Conservation (phyloP, 1,284 basidiomycete genomes). For the Chiua sp. region DNA sequence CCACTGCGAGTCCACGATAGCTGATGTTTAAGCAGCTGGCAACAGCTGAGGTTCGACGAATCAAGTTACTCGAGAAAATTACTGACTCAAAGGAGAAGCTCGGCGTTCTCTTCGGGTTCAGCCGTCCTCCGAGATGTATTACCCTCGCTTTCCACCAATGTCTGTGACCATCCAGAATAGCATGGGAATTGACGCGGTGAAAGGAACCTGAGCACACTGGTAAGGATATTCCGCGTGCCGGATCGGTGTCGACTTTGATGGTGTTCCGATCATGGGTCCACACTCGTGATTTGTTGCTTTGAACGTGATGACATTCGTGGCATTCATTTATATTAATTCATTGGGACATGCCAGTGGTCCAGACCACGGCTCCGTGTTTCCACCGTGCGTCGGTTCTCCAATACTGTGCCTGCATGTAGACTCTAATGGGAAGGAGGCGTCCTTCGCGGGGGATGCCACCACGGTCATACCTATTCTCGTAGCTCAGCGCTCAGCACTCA, state of each 20-base stretch:
- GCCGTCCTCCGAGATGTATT: not conserved
- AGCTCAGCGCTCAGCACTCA: not conserved
- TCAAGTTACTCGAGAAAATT: too few relatives aligned
- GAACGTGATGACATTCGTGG: not conserved
- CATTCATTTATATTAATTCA: not conserved
- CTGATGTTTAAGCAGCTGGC: too few relatives aligned
- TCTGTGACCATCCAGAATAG: not conserved
- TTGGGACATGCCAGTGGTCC: not conserved
- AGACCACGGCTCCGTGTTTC: not conserved
- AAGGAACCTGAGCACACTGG: not conserved
- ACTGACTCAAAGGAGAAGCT: not conserved
- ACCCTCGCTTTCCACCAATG: too few relatives aligned
- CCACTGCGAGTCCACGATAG: too few relatives aligned
- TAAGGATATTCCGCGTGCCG: not conserved
- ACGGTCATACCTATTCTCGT: not conserved
- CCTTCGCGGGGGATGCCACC: not conserved
- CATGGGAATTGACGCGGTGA: too few relatives aligned
- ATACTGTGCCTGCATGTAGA: not conserved
- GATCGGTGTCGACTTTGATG: not conserved
- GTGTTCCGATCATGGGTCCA: too few relatives aligned
- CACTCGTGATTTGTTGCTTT: too few relatives aligned
- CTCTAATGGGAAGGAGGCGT: not conserved
- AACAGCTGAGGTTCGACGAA: too few relatives aligned
- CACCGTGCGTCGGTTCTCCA: not conserved
- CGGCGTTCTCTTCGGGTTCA: not conserved